These are phyloP conservation scores for Leishmania mexicana DNA, from an alignment of 208 protist species.

Conservation along the genomic window DNA sequence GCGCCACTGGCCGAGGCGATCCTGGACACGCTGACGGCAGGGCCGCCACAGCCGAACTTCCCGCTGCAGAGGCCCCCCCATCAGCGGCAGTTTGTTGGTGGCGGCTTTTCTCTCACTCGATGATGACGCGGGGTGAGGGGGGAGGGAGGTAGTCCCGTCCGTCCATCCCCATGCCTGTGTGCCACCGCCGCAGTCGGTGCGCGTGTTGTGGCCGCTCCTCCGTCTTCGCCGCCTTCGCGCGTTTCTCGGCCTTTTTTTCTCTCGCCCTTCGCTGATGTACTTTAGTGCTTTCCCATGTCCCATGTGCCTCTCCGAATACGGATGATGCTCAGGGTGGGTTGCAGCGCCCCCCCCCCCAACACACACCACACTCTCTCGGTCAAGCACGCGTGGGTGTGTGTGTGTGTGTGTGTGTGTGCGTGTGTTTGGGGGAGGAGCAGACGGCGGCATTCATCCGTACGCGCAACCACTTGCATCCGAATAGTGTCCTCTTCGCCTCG, in stretches of 20 bases:
- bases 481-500: too few species aligned
- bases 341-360: background rate
- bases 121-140: background rate
- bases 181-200: background rate
- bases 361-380: too few species aligned
- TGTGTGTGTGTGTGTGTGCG: too few species aligned
- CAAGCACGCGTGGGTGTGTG: too few species aligned
- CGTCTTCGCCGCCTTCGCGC: background rate
- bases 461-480: too few species aligned
- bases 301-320: background rate
- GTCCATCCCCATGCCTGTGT: background rate
- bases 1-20: conserved; percentile 5
- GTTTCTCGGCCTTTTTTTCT: background rate
- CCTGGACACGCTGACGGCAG: conserved; percentile 52
- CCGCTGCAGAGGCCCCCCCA: conserved; percentile 58
- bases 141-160: background rate
- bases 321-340: background rate
- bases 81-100: conserved; percentile 76
- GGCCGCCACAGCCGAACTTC: conserved; percentile 59
- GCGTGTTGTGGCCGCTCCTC: background rate
- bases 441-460: too few species aligned
- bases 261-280: background rate
- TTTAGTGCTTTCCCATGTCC: background rate
- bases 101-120: conserved; percentile 72
- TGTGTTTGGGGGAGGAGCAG: too few species aligned